These are phyloP conservation scores for Dendryphion nanum DNA, from an alignment of 2,329 filamentous ascomycete species.

Conservation along the genomic window DNA sequence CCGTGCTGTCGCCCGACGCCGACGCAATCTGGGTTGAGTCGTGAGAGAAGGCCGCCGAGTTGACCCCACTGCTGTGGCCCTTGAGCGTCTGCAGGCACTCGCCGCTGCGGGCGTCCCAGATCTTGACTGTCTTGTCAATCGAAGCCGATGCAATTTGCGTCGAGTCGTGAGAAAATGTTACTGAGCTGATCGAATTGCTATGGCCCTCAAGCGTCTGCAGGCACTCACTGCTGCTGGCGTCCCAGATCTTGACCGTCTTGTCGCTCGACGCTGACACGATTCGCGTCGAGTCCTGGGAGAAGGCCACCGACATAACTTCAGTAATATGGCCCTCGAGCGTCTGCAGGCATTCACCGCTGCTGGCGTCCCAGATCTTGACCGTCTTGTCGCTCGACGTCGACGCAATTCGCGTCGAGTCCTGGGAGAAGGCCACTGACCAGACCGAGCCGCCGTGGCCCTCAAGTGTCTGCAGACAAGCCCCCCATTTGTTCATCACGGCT, in stretches of 20 bases:
- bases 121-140: slow-evolving; percentile 11
- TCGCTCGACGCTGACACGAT: slow-evolving; percentile 16
- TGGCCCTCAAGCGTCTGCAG: slow-evolving; percentile 13
- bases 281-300: slow-evolving; percentile 16
- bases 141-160: slow-evolving; percentile 15
- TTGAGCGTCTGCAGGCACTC: slow-evolving; percentile 10
- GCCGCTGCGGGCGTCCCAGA: slow-evolving; percentile 16
- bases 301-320: slow-evolving; percentile 14
- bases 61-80: no score
- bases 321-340: slow-evolving; percentile 15
- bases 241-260: slow-evolving; percentile 19
- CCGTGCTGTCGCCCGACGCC: no score
- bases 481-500: slow-evolving; percentile 6
- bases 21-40: no score
- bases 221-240: slow-evolving; percentile 12
- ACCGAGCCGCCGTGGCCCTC: slow-evolving; percentile 1
- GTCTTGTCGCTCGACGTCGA: slow-evolving; percentile 1
- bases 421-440: not conserved
- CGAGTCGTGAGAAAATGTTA: slow-evolving; percentile 22
- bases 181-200: slow-evolving; percentile 16
- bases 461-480: slow-evolving; percentile 4
- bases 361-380: slow-evolving; percentile 1
- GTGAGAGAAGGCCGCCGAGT: no score
- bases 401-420: slow-evolving; percentile 3
- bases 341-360: slow-evolving; percentile 2